A percentile compares a stretch with the other conserved stretches of the same genome.
Evolutionary conservation across 1,284 basidiomycete genomes (phyloP).

Genomic region (Malassezia brasiliensis): DNA sequence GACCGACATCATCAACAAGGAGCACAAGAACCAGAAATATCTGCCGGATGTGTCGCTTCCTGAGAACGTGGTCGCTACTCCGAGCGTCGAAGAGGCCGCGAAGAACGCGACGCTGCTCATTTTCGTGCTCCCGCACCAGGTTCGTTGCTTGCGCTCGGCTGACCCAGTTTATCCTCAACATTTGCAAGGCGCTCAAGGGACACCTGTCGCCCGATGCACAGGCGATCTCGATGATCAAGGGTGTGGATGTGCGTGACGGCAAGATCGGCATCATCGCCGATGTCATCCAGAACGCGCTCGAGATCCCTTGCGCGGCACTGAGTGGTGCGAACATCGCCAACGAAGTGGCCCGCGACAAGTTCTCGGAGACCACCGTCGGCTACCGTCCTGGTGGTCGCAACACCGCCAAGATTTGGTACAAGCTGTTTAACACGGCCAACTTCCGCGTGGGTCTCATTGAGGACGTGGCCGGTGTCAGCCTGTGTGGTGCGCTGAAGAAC

Average conservation of each 20-base stretch:
- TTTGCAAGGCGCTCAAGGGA: slow-evolving; percentile 40
- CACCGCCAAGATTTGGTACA: slow-evolving; percentile 37
- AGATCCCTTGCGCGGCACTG: slow-evolving; percentile 53
- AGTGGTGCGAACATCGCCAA: slow-evolving; percentile 57
- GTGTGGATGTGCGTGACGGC: slow-evolving; percentile 48
- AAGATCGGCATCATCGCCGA: slow-evolving; percentile 56
- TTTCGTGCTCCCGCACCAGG: slow-evolving; percentile 55
- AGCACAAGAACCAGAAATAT: slow-evolving; percentile 55
- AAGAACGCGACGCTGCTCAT: slow-evolving; percentile 54
- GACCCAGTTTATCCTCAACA: slow-evolving; percentile 46
- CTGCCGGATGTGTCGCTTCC: slow-evolving; percentile 54
- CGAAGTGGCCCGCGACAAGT: slow-evolving; percentile 53
- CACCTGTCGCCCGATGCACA: slow-evolving; percentile 35
- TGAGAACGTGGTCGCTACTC: slow-evolving; percentile 53
- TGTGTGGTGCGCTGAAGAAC: slow-evolving; percentile 57
- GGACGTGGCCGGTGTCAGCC: slow-evolving; percentile 55
- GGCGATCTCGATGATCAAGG: slow-evolving; percentile 49
- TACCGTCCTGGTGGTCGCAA: slow-evolving; percentile 49
- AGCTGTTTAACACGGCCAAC: slow-evolving; percentile 52
- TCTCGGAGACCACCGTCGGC: slow-evolving; percentile 56
- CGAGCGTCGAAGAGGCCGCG: slow-evolving; percentile 52
- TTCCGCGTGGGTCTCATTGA: slow-evolving; percentile 55
- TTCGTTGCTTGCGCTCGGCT: not conserved
- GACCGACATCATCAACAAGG: slow-evolving; percentile 54
- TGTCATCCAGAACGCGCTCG: slow-evolving; percentile 54